phyloP scores from a whole-genome alignment of 108 stramenopile species.

The Hondaea fermentalgiana region DNA sequence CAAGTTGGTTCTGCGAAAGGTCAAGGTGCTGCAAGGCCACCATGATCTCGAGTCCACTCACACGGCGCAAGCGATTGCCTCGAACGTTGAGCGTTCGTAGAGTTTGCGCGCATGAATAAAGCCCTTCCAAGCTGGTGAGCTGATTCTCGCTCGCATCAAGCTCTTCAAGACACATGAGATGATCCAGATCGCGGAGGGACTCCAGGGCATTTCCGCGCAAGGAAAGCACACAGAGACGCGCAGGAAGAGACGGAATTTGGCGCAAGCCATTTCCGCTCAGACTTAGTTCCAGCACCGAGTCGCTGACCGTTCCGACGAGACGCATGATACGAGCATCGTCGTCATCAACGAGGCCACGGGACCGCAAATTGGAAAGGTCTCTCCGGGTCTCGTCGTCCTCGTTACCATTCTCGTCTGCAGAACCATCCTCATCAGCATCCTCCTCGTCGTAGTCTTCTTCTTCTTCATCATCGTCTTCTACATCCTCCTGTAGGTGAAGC shows the following conservation, averaged over 20 bases:
- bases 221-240: neutral
- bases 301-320: neutral
- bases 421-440: no score
- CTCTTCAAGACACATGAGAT: neutral
- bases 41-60: neutral
- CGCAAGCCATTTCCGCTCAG: neutral
- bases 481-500: no score
- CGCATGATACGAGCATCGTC: neutral
- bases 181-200: neutral
- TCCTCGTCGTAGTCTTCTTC: no score
- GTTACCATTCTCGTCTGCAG: no score
- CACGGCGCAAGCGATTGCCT: neutral
- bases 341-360: neutral
- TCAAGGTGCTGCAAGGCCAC: neutral
- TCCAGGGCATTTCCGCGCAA: neutral
- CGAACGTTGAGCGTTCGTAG: neutral
- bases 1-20: neutral
- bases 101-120: neutral
- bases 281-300: neutral
- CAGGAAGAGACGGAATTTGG: neutral
- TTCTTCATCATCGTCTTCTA: no score
- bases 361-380: neutral
- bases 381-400: neutral
- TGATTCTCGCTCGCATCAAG: neutral
- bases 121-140: neutral